Conservation (phyloP, 148 eudicot genomes). For the Camellia granthamiana region DNA sequence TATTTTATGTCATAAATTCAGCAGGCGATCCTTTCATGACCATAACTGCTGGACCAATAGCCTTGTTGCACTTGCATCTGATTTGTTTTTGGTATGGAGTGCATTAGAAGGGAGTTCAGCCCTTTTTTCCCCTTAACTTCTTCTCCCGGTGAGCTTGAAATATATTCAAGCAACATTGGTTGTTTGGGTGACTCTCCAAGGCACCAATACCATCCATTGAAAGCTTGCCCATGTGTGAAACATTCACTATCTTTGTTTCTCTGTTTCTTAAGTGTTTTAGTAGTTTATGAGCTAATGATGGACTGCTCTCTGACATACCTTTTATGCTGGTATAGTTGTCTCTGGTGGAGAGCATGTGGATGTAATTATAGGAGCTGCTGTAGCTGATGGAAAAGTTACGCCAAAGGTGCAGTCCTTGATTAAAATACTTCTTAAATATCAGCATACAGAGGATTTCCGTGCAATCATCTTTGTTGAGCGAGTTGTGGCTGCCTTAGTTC, state of each 20-base stretch:
- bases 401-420: slow-evolving; percentile 95
- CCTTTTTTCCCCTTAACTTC: neutral
- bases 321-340: slow-evolving; percentile 47
- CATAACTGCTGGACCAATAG: neutral
- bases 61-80: neutral
- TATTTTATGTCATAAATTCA: neutral
- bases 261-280: neutral
- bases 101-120: neutral
- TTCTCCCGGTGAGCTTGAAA: neutral
- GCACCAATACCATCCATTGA: slow-evolving; percentile 5
- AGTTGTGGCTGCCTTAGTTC: slow-evolving; percentile 95
- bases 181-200: neutral
- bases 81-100: neutral
- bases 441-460: slow-evolving; percentile 88
- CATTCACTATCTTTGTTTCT: neutral
- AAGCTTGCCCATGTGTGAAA: neutral
- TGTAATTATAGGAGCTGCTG: slow-evolving; percentile 92
- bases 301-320: neutral
- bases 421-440: slow-evolving; percentile 84
- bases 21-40: neutral
- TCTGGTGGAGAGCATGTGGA: slow-evolving; percentile 99
- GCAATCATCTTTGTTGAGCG: slow-evolving; percentile 95
- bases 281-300: slow-evolving; percentile 8
- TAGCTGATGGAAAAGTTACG: slow-evolving; percentile 96
- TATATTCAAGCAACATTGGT: neutral